These are phyloP conservation scores for Malassezia vespertilionis DNA, from an alignment of 1,284 basidiomycete species.

Conservation along the genomic window DNA sequence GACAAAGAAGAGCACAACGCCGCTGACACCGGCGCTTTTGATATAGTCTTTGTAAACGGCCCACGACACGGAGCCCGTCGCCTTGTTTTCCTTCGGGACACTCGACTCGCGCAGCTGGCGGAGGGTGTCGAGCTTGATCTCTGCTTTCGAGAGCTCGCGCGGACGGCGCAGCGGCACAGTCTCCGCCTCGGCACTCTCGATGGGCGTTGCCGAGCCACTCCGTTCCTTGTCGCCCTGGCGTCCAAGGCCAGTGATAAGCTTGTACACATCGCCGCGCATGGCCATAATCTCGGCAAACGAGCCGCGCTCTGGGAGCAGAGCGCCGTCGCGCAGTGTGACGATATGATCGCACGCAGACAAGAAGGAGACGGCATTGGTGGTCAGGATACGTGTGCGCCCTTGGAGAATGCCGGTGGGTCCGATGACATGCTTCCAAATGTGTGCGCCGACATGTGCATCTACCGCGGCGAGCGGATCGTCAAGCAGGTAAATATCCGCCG, in stretches of 20 bases:
- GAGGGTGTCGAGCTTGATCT: conserved; percentile 37
- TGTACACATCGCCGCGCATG: conserved; percentile 62
- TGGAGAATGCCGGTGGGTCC: conserved; percentile 76
- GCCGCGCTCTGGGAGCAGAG: conserved; percentile 55
- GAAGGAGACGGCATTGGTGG: conserved; percentile 80
- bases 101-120: conserved; percentile 40
- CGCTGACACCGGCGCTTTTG: conserved; percentile 29
- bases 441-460: conserved; percentile 58
- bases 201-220: conserved; percentile 21
- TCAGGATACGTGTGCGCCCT: conserved; percentile 69
- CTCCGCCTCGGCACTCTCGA: conserved; percentile 11
- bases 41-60: conserved; percentile 40
- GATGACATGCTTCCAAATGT: conserved; percentile 66
- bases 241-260: conserved; percentile 58
- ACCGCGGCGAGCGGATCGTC: conserved; percentile 52
- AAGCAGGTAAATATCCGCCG: conserved; percentile 58
- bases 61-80: conserved; percentile 37
- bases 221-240: conserved; percentile 47
- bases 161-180: conserved; percentile 25
- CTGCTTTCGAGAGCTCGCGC: conserved; percentile 26
- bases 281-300: conserved; percentile 56
- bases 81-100: conserved; percentile 34
- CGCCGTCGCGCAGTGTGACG: conserved; percentile 59
- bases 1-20: conserved; percentile 31
- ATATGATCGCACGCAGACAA: conserved; percentile 70